Conservation (phyloP, 2,329 filamentous ascomycete genomes). For the Cadophora sp. region DNA sequence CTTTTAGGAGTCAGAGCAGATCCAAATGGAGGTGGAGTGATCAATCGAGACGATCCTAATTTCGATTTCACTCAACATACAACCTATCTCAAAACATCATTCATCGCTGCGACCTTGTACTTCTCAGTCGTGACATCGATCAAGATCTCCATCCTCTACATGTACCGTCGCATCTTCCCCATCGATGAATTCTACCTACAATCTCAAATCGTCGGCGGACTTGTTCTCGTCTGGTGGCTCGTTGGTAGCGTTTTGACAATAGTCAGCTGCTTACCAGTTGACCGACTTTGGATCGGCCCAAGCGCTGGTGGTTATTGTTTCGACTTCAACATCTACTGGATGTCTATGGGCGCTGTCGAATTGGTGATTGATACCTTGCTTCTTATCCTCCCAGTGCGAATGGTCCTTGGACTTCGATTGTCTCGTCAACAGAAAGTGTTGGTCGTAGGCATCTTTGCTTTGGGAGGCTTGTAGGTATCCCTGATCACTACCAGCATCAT, state of each 20-base stretch:
- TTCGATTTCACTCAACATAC: constrained; percentile 1
- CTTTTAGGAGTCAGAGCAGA: constrained; percentile 7
- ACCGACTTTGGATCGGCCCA: constrained; percentile 9
- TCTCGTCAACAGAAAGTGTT: constrained; percentile 17
- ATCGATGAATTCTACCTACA: constrained; percentile 12
- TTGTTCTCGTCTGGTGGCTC: constrained; percentile 15
- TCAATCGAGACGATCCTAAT: constrained; percentile 16
- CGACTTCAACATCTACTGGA: constrained; percentile 20
- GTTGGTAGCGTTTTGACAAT: constrained; percentile 14
- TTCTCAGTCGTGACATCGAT: constrained; percentile 18
- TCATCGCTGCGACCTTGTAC: constrained; percentile 16
- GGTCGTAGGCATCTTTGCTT: constrained; percentile 13
- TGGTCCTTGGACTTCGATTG: constrained; percentile 7
- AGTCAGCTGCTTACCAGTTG: constrained; percentile 10
- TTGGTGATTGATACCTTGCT: constrained; percentile 14
- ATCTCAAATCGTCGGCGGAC: constrained; percentile 10
- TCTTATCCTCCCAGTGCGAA: constrained; percentile 6
- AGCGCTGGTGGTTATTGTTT: constrained; percentile 11
- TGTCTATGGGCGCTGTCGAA: constrained; percentile 14
- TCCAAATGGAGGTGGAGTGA: constrained; percentile 9
- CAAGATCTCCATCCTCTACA: constrained; percentile 17
- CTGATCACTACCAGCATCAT: neutral
- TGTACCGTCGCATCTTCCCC: constrained; percentile 14
- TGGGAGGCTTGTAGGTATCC: constrained; percentile 14
- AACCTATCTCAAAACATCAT: constrained; percentile 18